A percentile compares a stretch with the other conserved stretches of the same genome.
Evolutionary conservation across 768 basidiomycete genomes (phyloP).

Genomic region (Glaciozyma martinii): DNA sequence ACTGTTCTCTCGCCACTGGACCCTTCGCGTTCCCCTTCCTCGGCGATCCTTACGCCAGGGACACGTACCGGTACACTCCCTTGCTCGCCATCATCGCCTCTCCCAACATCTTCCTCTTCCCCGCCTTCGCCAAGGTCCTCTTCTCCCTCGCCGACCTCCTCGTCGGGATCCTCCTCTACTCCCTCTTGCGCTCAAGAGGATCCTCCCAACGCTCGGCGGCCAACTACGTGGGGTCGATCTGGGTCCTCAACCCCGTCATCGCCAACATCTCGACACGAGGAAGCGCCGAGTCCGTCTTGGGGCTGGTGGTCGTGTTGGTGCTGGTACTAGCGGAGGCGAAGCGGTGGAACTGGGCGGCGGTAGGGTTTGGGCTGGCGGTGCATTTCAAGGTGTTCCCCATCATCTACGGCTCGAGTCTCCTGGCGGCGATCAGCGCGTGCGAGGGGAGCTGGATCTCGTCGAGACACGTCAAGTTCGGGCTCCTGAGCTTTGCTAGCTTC

Average conservation of each 20-base stretch:
- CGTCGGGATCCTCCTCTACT: slow-evolving; percentile 63
- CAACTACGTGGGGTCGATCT: slow-evolving; percentile 46
- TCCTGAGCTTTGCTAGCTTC: slow-evolving; percentile 65
- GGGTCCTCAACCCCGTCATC: slow-evolving; percentile 88
- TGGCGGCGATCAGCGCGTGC: slow-evolving; percentile 43
- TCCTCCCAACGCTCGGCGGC: slow-evolving; percentile 30
- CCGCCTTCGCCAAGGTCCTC: slow-evolving; percentile 81
- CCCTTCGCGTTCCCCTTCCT: slow-evolving; percentile 3
- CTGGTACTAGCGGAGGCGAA: slow-evolving; percentile 48
- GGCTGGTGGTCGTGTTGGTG: slow-evolving; percentile 64
- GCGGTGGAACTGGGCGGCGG: slow-evolving; percentile 52
- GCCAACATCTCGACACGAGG: slow-evolving; percentile 95
- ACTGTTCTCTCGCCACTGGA: slow-evolving; percentile 31
- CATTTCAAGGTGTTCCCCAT: slow-evolving; percentile 98
- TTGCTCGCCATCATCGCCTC: slow-evolving; percentile 71
- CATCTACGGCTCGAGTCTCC: slow-evolving; percentile 73
- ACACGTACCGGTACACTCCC: slow-evolving; percentile 95
- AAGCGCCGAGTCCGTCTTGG: slow-evolving; percentile 82
- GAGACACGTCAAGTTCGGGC: slow-evolving; percentile 51
- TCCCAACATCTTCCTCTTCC: slow-evolving; percentile 71
- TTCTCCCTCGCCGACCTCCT: slow-evolving; percentile 76
- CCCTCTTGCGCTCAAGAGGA: slow-evolving; percentile 6
- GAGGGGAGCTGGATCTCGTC: slow-evolving; percentile 23
- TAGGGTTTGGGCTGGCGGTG: slow-evolving; percentile 68
- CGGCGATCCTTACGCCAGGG: slow-evolving; percentile 72